Evolutionary conservation across 352 stramenopile species (phyloP), one percentile per base, ranked within the genome.

Genomic region (Phytopythium montanum): DNA sequence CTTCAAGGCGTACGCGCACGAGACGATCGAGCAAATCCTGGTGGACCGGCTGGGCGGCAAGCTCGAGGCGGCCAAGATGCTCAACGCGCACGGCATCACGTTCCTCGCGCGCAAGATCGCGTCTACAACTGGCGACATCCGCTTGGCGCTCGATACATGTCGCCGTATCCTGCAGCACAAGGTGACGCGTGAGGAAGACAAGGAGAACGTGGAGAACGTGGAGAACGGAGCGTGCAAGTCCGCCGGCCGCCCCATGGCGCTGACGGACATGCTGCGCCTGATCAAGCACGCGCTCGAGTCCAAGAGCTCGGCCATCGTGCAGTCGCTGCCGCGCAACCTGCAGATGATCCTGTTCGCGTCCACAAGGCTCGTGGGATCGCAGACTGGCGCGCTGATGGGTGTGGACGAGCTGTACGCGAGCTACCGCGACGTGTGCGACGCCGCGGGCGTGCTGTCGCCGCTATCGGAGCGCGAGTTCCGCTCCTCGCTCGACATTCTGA

Each of bases 261-360:
- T 95, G 42, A 87, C 72, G 14, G 84, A 95, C 39, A 90, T 90
- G 68, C 62, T 92, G 21, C 73, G 75, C 42, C 74, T 80, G 19
- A 79, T 92, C 66, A 95, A 95, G 63, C 69, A 71, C 21, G 75
- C 77, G 1, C 46, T 95, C 26, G 84, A 92, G 53, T 82, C 74
- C 46, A 88, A 87, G 56, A 84, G 70, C 51, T 70, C 77, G 21
- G 63, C 66, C 45, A 70, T 78, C 50, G 72, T 92, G 9, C 66
- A 79, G 26, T 82, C 81, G 26, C 64, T 94, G 34, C 86, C 86
- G 16, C 78, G 86, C 34, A 92, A 88, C 57, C 65, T 92, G 23
- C 81, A 94, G 64, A 87, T 95, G 77, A 88, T 93, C 54, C 66
- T 92, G 28, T 90, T 91, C 53, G 79, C 83, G 12, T 86, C 76